A percentile compares a stretch with the other conserved stretches of the same genome.
Conservation (phyloP, 257 asterid genomes). For the Solanum verrucosum region DNA sequence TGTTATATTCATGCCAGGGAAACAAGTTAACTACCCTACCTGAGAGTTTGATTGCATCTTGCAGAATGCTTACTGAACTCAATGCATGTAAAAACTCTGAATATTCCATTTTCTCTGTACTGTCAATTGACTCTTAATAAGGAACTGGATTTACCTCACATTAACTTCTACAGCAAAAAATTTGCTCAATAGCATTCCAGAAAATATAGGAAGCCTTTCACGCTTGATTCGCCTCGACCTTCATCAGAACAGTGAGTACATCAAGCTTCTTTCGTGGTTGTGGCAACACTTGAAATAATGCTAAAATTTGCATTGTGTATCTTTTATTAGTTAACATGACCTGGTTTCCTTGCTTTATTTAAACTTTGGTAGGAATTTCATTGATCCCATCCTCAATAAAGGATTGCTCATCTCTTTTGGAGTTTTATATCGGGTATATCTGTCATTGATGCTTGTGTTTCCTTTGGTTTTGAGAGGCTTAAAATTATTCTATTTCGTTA, state of each 20-base stretch:
- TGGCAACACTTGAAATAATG: neutral
- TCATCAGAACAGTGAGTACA: constrained; percentile 82
- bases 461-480: neutral
- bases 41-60: constrained; percentile 55
- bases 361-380: constrained; percentile 61
- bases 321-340: neutral
- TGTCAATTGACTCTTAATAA: constrained; percentile 1
- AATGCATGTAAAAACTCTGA: constrained; percentile 62
- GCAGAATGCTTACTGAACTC: constrained; percentile 75
- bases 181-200: constrained; percentile 56
- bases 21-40: constrained; percentile 62
- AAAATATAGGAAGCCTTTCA: constrained; percentile 72
- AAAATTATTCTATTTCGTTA: neutral
- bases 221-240: constrained; percentile 80
- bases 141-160: constrained; percentile 2
- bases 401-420: constrained; percentile 75
- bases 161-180: constrained; percentile 58
- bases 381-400: constrained; percentile 78
- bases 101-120: neutral
- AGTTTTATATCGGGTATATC: constrained; percentile 79
- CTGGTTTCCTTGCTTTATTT: constrained; percentile 1
- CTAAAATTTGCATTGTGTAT: neutral
- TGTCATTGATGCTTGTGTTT: neutral
- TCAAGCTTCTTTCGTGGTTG: constrained; percentile 1
- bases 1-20: constrained; percentile 48